Base-by-base conservation (phyloP, 257 asterid species). In the Capsicum chinense region DNA sequence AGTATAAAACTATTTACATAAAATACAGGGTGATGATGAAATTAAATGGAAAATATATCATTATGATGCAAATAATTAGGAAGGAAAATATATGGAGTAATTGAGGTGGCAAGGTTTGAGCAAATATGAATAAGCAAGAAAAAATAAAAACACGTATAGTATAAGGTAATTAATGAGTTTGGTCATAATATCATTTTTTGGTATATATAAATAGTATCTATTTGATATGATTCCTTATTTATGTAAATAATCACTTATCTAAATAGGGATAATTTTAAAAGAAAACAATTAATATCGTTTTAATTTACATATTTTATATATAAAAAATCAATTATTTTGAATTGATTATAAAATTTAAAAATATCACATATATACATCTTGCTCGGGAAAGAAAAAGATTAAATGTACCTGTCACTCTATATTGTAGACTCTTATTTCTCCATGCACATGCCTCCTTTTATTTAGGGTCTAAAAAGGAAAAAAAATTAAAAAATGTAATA, bases 341-440 rank as follows among this genome's bases (percentile, higher is more conserved):
- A 5, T 66, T 66, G 13, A 66, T 13, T 6, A 35, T 33, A 35
- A 66, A 33, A 6, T 10, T 12, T 56, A 5, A 33, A 64, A 64
- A 11, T 2, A 63, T 64, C 70, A 64, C 12, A 64, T 62, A 4
- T 64, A 64, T 56, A 14, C 10, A 66, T 13, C 19, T 74, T 52
- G 4, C 3, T 76, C 63, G 63, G 64, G 81, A 76, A 76, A 54
- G 64, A 52, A 76, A 52, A 76, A 48, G 50, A 50, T 50, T 73
- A 74, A 76, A 52, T 52, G 81, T 52, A 52, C 10, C 4, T 52
- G 44, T 17, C 42, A 2, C 14, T 21, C 14, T 6, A 15, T 26
- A 21, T 52, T 76, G 12, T 76, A 76, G 9, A 15, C 10, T 2
- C 42, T 39, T 39, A 73, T 12, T 74, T 73, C 52, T 37, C 26